Base-by-base conservation (phyloP, 2,329 filamentous ascomycete species). In the Aspergillus ochraceus region DNA sequence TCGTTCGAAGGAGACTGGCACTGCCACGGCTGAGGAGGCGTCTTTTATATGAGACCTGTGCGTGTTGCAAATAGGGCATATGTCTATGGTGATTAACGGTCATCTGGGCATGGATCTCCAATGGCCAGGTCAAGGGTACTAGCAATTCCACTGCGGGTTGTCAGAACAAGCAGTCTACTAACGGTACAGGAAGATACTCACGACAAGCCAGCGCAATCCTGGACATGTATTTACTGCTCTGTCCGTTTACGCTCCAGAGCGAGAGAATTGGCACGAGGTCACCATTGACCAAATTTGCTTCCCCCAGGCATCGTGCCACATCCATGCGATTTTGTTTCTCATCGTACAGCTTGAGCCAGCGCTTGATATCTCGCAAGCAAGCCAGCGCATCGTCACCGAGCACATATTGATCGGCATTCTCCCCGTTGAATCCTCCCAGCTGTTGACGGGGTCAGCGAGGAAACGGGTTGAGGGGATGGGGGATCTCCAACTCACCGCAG, bases 321-420 rank as follows among this genome's bases (percentile, higher is more conserved):
- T 99, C 95, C 83, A 96, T 90, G 66, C 94, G 89, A 73, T 97
- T 96, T 65, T 89, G 87, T 74, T 96, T 96, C 73, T 96, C 91
- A 75, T 97, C 93, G 81, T 95, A 95, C 64, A 97, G 87, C 68
- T 92, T 92, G 66, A 99, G 84, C 95, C 95, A 99, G 85, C 90
- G 89, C 73, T 95, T 94, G 57, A 99, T 84, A 77, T 99, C 95
- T 63, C 94, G 92, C 59, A 99, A 82, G 71, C 93, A 95, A 59
- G 95, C 91, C 61, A 96, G 82, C 12, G 93, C 94, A 73, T 97
- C 94, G 76, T 98, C 94, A 76, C 95, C 95, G 39, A 98, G 87
- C 49, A 91, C 84, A 75, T 99, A 99, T 71, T 84, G 84, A 58
- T 90, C 90, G 71, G 92, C 88, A 69, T 94, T 88, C 66, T 91